Evolutionary conservation across 805 yeast genomes (phyloP).

Genomic region (Saccharomycopsis fodiens): DNA sequence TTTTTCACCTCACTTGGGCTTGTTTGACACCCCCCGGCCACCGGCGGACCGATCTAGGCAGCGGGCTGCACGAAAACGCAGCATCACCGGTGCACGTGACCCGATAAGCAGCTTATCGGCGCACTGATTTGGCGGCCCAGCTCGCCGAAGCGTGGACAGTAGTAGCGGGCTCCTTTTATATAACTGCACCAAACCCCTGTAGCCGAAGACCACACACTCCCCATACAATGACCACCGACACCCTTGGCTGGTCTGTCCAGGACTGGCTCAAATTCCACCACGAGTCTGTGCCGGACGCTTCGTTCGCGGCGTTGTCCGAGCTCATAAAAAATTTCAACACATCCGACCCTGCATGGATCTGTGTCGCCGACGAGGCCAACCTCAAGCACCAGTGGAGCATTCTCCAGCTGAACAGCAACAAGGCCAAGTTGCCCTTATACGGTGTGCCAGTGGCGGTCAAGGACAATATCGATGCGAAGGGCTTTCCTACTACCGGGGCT

Average conservation of each 20-base stretch:
- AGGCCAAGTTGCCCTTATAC: slow-evolving; percentile 54
- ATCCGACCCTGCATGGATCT: slow-evolving; percentile 88
- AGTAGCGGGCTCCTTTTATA: neutral
- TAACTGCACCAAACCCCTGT: too few species aligned
- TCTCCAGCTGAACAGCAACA: slow-evolving; percentile 54
- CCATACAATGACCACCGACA: slow-evolving; percentile 17
- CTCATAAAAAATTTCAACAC: neutral
- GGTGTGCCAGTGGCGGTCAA: slow-evolving; percentile 96
- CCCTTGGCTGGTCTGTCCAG: slow-evolving; percentile 69
- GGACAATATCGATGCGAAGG: slow-evolving; percentile 87
- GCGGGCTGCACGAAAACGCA: neutral
- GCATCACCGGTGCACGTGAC: neutral
- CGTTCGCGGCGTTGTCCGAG: slow-evolving; percentile 40
- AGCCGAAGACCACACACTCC: too few species aligned
- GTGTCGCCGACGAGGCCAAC: slow-evolving; percentile 56
- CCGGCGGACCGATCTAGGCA: slow-evolving; percentile 2
- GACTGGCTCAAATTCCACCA: slow-evolving; percentile 74
- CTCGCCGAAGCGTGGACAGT: neutral
- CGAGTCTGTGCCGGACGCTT: slow-evolving; percentile 51
- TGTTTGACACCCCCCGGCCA: neutral
- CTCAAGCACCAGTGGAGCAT: slow-evolving; percentile 71
- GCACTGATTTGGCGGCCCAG: neutral
- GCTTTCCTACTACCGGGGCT: slow-evolving; percentile 86
- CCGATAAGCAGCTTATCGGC: slow-evolving; percentile 1
- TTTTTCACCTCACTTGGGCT: neutral